Conservation (phyloP, 441 rosid genomes). For the Aquilaria agallochum region DNA sequence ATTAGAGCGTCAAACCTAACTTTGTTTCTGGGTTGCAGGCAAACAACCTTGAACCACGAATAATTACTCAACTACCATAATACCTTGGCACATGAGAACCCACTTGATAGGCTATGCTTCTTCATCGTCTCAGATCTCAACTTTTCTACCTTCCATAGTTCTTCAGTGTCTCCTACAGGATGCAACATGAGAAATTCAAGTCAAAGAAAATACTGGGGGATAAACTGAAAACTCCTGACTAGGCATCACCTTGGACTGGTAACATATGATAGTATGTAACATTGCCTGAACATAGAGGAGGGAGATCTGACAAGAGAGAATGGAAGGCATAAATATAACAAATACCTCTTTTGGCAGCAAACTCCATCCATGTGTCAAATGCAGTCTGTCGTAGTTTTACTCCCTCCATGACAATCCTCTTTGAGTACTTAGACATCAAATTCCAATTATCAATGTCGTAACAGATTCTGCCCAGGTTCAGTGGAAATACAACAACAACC, state of each 20-base stretch:
- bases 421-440: constrained; percentile 67
- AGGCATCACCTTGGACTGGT: not conserved
- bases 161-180: constrained; percentile 56
- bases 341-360: constrained; percentile 71
- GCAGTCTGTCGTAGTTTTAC: constrained; percentile 63
- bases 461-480: constrained; percentile 70
- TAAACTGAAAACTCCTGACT: not conserved
- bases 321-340: constrained; percentile 1
- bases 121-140: constrained; percentile 60
- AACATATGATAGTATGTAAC: not conserved
- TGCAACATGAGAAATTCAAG: not conserved
- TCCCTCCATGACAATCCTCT: constrained; percentile 60
- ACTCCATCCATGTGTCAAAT: constrained; percentile 85
- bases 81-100: constrained; percentile 88
- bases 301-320: constrained; percentile 10
- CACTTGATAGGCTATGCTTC: constrained; percentile 56
- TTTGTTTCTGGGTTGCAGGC: no score
- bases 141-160: constrained; percentile 72
- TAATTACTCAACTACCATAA: not conserved
- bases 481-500: constrained; percentile 2
- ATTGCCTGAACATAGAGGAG: not conserved
- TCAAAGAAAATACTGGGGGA: not conserved
- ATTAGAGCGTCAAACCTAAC: no score
- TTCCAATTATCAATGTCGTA: constrained; percentile 56
- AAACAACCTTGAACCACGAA: no score